Evolutionary conservation across 176 grass and related monocot species (phyloP), one percentile per base, ranked within the genome.

Genomic region (Elymus sibiricus): DNA sequence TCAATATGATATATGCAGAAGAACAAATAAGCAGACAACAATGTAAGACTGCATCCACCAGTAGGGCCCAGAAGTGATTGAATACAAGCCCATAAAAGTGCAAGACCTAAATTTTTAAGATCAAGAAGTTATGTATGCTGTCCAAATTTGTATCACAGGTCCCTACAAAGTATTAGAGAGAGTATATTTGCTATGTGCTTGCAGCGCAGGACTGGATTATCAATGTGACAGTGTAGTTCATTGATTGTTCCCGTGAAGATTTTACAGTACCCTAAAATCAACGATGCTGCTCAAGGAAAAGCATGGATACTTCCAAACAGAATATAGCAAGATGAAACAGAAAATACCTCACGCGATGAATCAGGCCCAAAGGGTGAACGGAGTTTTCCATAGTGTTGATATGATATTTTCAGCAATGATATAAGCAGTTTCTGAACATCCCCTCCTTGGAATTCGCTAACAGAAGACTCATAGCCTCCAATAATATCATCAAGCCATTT

Each of bases 401-500:
- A 94, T 62, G 89, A 81, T 83, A 98, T 92, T 90, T 98, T 98
- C 42, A 98, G 87, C 83, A 98, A 85, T 7, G 81, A 92, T 90
- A 92, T 83, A 72, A 95, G 89, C 76, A 98, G 66, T 62, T 86
- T 98, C 64, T 89, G 79, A 92, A 72, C 83, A 87, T 95, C 78
- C 15, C 84, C 90, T 89, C 92, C 72, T 49, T 92, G 90, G 82
- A 95, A 92, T 65, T 95, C 91, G 2, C 31, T 81, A 17, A 32
- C 46, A 64, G 90, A 75, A 56, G 90, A 93, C 27, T 94, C 91
- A 40, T 84, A 95, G 61, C 88, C 59, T 56, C 19, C 29, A 6
- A 89, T 88, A 68, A 83, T 94, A 28, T 98, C 96, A 92, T 98
- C 93, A 78, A 98, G 76, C 96, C 96, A 98, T 87, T 94, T 98